Evolutionary conservation across 1,284 basidiomycete species (phyloP).

Genomic region (Heterobasidion occidentale): DNA sequence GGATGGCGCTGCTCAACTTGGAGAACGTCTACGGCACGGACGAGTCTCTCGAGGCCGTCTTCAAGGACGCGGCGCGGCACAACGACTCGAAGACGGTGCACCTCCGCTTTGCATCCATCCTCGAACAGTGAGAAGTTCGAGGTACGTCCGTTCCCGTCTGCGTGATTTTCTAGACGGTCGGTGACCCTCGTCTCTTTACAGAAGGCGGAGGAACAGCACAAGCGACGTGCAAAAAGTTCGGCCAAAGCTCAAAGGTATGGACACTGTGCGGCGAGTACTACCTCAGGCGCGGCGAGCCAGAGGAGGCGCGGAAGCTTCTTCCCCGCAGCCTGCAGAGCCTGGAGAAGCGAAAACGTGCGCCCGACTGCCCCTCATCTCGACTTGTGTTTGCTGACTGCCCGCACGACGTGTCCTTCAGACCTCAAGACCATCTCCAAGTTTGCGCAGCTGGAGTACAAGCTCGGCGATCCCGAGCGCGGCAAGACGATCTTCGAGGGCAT

Average conservation of each 20-base stretch:
- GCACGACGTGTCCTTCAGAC: slow-evolving; percentile 41
- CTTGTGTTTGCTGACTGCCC: neutral
- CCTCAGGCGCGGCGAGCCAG: slow-evolving; percentile 63
- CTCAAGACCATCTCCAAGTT: slow-evolving; percentile 93
- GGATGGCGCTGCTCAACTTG: slow-evolving; percentile 94
- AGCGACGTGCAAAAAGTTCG: slow-evolving; percentile 90
- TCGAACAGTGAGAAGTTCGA: slow-evolving; percentile 80
- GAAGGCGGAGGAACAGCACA: slow-evolving; percentile 85
- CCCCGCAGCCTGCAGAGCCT: slow-evolving; percentile 86
- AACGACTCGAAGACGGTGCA: slow-evolving; percentile 93
- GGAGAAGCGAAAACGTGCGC: slow-evolving; percentile 91
- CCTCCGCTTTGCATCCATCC: slow-evolving; percentile 77
- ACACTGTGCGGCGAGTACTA: slow-evolving; percentile 80
- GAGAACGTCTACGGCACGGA: slow-evolving; percentile 93
- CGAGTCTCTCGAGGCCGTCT: slow-evolving; percentile 68
- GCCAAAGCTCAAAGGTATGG: slow-evolving; percentile 89
- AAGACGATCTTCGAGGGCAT: slow-evolving; percentile 97
- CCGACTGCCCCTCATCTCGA: neutral
- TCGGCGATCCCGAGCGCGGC: slow-evolving; percentile 91
- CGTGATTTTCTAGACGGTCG: neutral
- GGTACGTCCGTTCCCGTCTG: slow-evolving; percentile 32
- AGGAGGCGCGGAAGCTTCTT: slow-evolving; percentile 83
- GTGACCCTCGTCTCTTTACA: slow-evolving; percentile 21
- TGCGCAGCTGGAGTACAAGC: slow-evolving; percentile 91
- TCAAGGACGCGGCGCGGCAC: slow-evolving; percentile 85